Evolutionary conservation across 805 yeast genomes (phyloP).

Genomic region (Ogataea allantospora): DNA sequence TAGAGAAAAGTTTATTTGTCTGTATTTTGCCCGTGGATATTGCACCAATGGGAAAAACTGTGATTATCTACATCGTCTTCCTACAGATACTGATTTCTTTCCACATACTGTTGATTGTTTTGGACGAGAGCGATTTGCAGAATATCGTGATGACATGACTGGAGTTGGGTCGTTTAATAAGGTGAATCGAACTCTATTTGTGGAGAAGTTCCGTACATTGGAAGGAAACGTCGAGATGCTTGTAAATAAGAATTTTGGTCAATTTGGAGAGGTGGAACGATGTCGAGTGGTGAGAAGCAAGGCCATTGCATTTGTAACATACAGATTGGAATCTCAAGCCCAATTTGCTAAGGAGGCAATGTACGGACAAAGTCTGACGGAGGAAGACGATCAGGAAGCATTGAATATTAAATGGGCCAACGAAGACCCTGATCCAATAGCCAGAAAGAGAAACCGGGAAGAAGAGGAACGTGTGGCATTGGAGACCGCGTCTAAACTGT

Average conservation of each 20-base stretch:
- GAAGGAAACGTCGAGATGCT: conserved; percentile 37
- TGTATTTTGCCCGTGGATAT: conserved; percentile 86
- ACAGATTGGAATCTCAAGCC: conserved; percentile 64
- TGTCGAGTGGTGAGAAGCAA: conserved; percentile 59
- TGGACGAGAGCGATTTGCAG: conserved; percentile 83
- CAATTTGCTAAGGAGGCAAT: conserved; percentile 96
- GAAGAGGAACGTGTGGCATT: conserved; percentile 52
- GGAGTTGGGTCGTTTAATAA: conserved; percentile 83
- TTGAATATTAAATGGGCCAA: conserved; percentile 83
- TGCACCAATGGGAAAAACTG: conserved; percentile 80
- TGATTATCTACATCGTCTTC: conserved; percentile 74
- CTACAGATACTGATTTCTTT: conserved; percentile 55
- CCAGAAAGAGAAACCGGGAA: conserved; percentile 49
- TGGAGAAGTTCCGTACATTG: conserved; percentile 55
- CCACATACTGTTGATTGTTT: conserved; percentile 80
- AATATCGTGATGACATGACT: conserved; percentile 87
- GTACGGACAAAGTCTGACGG: conserved; percentile 68
- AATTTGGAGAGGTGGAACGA: conserved; percentile 74
- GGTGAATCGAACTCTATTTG: conserved; percentile 71
- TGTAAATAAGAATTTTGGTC: conserved; percentile 54
- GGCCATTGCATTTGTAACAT: conserved; percentile 79
- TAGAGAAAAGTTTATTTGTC: conserved; percentile 54
- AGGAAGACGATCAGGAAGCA: conserved; percentile 55
- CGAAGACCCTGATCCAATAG: conserved; percentile 78
- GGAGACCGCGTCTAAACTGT: conserved; percentile 47